Evolutionary conservation across 768 basidiomycete species (phyloP).

Genomic region (Hygrocybe coccinea): DNA sequence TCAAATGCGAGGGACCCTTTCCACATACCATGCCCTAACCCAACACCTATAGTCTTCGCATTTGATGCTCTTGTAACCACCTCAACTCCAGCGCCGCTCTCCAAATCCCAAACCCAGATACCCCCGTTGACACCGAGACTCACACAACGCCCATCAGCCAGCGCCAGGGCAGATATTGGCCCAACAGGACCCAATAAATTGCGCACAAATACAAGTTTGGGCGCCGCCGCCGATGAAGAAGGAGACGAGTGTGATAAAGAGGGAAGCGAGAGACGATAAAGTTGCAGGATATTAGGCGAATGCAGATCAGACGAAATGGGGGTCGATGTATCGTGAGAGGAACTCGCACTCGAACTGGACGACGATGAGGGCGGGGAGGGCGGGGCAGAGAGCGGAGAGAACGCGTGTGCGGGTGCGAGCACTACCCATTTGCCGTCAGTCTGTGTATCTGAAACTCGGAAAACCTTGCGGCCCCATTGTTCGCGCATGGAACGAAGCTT

Average conservation of each 20-base stretch:
- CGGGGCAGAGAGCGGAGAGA: background rate
- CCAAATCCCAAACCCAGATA: conserved; percentile 86
- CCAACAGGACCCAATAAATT: conserved; percentile 66
- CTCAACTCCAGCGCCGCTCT: conserved; percentile 48
- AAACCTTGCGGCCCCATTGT: conserved; percentile 75
- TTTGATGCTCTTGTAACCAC: conserved; percentile 32
- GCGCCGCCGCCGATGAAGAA: conserved; percentile 39
- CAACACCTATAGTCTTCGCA: background rate
- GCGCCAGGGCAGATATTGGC: conserved; percentile 59
- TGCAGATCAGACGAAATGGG: conserved; percentile 14
- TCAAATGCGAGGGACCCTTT: conserved; percentile 62
- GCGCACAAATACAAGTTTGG: conserved; percentile 68
- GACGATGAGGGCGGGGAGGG: conserved; percentile 18
- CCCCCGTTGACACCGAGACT: conserved; percentile 66
- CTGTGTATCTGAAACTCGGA: conserved; percentile 63
- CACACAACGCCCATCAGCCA: conserved; percentile 81
- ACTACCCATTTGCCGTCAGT: conserved; percentile 87
- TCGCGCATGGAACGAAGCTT: conserved; percentile 61
- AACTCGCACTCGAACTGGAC: conserved; percentile 12
- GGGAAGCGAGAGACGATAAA: conserved; percentile 69
- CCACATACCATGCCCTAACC: conserved; percentile 12
- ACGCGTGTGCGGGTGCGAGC: conserved; percentile 47
- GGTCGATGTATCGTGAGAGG: background rate
- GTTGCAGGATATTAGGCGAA: conserved; percentile 55
- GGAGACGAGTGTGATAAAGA: conserved; percentile 24